A percentile compares a stretch with the other conserved stretches of the same genome.
phyloP scores from a whole-genome alignment of 129 eudicot genomes.

The Scalesia atractyloides region DNA sequence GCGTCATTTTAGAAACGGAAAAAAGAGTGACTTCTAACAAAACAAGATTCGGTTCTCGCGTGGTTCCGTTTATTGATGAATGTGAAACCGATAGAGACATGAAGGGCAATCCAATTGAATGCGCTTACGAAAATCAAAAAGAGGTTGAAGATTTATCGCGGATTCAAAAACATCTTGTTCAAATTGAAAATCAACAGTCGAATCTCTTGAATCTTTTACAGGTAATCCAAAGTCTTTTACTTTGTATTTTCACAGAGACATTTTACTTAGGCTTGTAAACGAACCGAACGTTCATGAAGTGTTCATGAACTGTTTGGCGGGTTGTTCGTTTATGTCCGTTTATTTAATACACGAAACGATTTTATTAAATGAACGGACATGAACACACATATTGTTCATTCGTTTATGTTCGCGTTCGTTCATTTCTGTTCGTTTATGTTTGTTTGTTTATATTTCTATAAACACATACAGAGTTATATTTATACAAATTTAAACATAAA shows the following conservation, averaged over 20 bases:
- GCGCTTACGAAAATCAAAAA: constrained; percentile 44
- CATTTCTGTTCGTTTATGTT: too few species aligned
- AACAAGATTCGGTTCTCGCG: constrained; percentile 57
- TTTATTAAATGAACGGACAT: too few species aligned
- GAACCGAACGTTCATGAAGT: too few species aligned
- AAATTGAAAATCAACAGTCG: constrained; percentile 91
- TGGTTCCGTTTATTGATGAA: constrained; percentile 60
- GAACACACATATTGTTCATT: too few species aligned
- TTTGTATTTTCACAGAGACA: not conserved
- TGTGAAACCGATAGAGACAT: constrained; percentile 27
- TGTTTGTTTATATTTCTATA: too few species aligned
- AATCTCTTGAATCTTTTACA: constrained; percentile 75
- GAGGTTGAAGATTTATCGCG: constrained; percentile 66
- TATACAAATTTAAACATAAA: too few species aligned
- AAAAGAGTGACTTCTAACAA: constrained; percentile 37
- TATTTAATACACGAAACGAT: too few species aligned
- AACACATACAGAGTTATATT: too few species aligned
- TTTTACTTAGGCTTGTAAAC: not conserved
- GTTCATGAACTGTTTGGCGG: too few species aligned
- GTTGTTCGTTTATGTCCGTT: too few species aligned
- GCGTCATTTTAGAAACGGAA: constrained; percentile 32
- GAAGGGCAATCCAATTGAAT: constrained; percentile 35
- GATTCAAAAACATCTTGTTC: constrained; percentile 72
- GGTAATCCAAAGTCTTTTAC: constrained; percentile 39
- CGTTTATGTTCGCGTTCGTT: too few species aligned